phyloP scores from a whole-genome alignment of 345 rosid genomes.

The Linum trigynum region DNA sequence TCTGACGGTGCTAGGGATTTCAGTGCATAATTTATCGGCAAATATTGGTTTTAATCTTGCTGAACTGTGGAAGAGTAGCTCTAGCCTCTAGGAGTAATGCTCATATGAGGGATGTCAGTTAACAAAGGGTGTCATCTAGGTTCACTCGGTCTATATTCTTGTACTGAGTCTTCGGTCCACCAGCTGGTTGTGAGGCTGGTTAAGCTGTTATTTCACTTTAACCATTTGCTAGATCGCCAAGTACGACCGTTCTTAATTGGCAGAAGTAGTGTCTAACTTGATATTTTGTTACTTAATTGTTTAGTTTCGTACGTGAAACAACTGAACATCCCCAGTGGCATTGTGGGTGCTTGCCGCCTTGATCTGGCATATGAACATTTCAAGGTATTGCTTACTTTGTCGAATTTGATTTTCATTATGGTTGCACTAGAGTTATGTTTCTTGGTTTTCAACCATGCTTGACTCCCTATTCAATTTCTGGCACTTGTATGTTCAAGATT shows the following conservation, averaged over 20 bases:
- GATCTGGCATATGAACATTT: conserved; percentile 97
- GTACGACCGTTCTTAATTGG: neutral
- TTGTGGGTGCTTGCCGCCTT: conserved; percentile 94
- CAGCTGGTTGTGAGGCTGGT: too few species aligned
- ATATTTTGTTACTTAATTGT: conserved; percentile 5
- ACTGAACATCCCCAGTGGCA: conserved; percentile 87
- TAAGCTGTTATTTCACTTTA: neutral
- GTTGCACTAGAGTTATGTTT: neutral
- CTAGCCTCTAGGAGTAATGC: neutral
- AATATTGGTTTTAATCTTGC: neutral
- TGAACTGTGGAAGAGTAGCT: neutral
- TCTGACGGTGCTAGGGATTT: neutral
- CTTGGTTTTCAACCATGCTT: neutral
- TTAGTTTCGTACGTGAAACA: conserved; percentile 75
- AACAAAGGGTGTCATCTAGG: too few species aligned
- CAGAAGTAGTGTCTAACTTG: conserved; percentile 10
- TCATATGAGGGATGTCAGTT: neutral
- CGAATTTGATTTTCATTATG: conserved; percentile 6
- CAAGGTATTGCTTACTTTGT: conserved; percentile 49
- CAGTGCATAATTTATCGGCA: neutral
- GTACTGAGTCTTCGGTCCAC: too few species aligned
- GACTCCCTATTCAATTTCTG: neutral
- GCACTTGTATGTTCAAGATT: neutral
- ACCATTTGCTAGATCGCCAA: neutral
- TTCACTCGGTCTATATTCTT: too few species aligned